Evolutionary conservation across 2,329 filamentous ascomycete species (phyloP).

Genomic region (Fusarium coicis): DNA sequence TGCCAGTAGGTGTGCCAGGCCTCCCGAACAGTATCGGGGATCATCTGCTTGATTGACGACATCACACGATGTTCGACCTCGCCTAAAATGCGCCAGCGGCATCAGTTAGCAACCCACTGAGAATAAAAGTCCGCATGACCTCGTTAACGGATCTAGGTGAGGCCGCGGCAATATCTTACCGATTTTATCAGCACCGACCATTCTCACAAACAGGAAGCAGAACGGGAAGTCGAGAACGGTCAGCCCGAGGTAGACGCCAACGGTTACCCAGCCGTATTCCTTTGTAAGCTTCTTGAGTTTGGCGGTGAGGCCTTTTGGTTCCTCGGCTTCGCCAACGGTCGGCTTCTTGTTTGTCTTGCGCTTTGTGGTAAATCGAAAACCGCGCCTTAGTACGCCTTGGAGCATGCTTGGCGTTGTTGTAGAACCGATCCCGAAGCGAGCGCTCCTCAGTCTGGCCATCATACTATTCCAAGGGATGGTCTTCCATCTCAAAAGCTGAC

Average conservation of each 20-base stretch:
- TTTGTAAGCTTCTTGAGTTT: conserved; percentile 84
- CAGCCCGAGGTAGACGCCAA: conserved; percentile 89
- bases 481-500: conserved; percentile 38
- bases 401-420: conserved; percentile 35
- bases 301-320: conserved; percentile 68
- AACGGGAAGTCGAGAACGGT: conserved; percentile 93
- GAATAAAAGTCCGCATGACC: not conserved
- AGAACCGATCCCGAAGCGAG: conserved; percentile 25
- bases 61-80: conserved; percentile 75
- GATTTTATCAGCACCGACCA: conserved; percentile 86
- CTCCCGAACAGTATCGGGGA: conserved; percentile 69
- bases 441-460: conserved; percentile 29
- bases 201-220: conserved; percentile 88
- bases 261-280: conserved; percentile 93
- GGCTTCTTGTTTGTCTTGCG: conserved; percentile 42
- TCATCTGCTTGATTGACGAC: conserved; percentile 64
- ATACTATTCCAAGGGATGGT: conserved; percentile 32
- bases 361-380: conserved; percentile 51
- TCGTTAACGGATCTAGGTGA: conserved; percentile 9
- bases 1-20: conserved; percentile 62
- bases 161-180: conserved; percentile 59
- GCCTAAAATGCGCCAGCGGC: conserved; percentile 51
- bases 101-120: conserved; percentile 26
- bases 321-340: conserved; percentile 33
- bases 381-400: conserved; percentile 43